Conservation (phyloP, 257 asterid species). For the Scutellaria baicalensis region DNA sequence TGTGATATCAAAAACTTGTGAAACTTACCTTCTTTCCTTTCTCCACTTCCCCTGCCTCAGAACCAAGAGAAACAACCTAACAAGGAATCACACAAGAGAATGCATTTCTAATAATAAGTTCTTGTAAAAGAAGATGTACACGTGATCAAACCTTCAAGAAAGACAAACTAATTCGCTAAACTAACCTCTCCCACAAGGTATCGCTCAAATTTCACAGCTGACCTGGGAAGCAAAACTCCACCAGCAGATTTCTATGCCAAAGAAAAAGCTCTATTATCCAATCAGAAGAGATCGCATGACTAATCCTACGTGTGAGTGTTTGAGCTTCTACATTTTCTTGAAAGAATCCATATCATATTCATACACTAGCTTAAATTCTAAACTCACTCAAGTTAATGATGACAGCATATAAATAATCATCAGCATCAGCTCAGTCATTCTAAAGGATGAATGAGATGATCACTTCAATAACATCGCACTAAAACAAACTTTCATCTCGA, state of each 20-base stretch:
- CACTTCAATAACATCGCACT: background rate
- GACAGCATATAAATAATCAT: background rate
- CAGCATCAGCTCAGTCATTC: background rate
- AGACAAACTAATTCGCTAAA: background rate
- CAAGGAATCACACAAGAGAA: background rate
- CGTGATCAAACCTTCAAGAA: background rate
- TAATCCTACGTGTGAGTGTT: background rate
- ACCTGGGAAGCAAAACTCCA: slow-evolving; percentile 84
- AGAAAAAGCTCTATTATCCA: slow-evolving; percentile 1
- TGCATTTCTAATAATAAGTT: background rate
- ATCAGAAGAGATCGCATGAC: background rate
- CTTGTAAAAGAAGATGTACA: background rate
- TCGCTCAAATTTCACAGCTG: slow-evolving; percentile 85
- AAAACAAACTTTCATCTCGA: background rate
- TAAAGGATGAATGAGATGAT: background rate
- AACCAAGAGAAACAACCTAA: slow-evolving; percentile 74
- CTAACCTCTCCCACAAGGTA: slow-evolving; percentile 92
- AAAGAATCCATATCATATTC: background rate
- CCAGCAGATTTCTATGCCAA: slow-evolving; percentile 81
- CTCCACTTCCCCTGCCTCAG: slow-evolving; percentile 57
- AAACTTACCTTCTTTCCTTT: slow-evolving; percentile 66
- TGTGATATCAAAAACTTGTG: background rate
- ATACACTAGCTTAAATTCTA: background rate
- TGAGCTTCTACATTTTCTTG: background rate
- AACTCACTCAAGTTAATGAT: background rate